Evolutionary conservation across 495 filamentous ascomycete species (phyloP), one percentile per base, ranked within the genome.

Genomic region (Xylaria bambusicola): DNA sequence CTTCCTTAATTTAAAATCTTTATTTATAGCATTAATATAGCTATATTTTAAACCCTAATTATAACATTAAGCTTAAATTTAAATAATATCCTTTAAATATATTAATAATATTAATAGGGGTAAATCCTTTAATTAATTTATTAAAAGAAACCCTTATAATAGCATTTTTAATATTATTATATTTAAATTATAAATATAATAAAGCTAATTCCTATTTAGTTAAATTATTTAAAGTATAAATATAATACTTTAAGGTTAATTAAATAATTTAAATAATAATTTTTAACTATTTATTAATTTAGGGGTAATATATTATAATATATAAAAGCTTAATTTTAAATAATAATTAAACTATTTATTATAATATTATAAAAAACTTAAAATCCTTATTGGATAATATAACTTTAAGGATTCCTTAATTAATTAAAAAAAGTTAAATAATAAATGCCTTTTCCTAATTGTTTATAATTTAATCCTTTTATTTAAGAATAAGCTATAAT

Each of bases 301-400:
- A 36, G 2, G 36, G 23, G 27, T 29, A 52, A 31, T 29, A 52
- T 52, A 20, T 9, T 52, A 36, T 31, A 12, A 52, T 35, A 31
- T 52, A 29, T 10, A 38, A 38, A 9, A 31, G 18, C 18, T 52
- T 52, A 52, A n/a, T 35, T 52, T 35, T 13, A 52, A 21, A 9
- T 35, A 3, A 3, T 31, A 36, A n/a, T 29, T 52, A 31, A 38
- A 52, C 21, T 9, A 21, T 26, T 35, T 52, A 17, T 52, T 52
- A 52, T 3, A 26, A n/a, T 3, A 20, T 20, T 5, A 10, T 5
- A 6, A 27, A 52, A 21, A 31, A 52, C 35, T 31, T 31, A 12
- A 17, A 26, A 21, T 52, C 36, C 12, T 31, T 31, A 35, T 31
- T 15, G 21, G 21, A 38, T 8, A 52, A 38, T 36, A 35, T 26